Conservation (phyloP, 345 rosid species). For the Brassica rapa region DNA sequence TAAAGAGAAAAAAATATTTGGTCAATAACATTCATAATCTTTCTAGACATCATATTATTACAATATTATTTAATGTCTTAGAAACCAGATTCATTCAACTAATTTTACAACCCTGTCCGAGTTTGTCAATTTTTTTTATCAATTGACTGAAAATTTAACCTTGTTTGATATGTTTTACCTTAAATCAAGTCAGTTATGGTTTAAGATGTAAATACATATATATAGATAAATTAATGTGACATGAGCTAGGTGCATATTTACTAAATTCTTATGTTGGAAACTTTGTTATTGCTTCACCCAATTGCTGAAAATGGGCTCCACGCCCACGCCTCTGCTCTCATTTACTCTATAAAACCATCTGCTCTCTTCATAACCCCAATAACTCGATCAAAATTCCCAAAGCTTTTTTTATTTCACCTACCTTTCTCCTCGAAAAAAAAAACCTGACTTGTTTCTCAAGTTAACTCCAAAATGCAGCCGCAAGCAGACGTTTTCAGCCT, state of each 20-base stretch:
- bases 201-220: not conserved
- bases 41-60: not conserved
- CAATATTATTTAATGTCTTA: not conserved
- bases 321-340: not conserved
- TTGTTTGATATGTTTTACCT: constrained; percentile 1
- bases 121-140: not conserved
- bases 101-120: not conserved
- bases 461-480: constrained; percentile 32
- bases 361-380: constrained; percentile 18
- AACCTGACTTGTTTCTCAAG: constrained; percentile 15
- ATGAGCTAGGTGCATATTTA: constrained; percentile 18
- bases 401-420: constrained; percentile 3
- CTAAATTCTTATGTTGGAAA: constrained; percentile 11
- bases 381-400: constrained; percentile 6
- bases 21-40: not conserved
- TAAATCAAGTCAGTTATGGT: constrained; percentile 4
- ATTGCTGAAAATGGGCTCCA: constrained; percentile 30
- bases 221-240: not conserved
- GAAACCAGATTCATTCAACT: constrained; percentile 1
- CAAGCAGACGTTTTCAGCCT: constrained; percentile 47
- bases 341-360: constrained; percentile 30
- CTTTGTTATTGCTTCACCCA: constrained; percentile 25
- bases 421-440: not conserved
- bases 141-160: not conserved
- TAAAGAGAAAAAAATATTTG: constrained; percentile 2